Base-by-base conservation (phyloP, 176 grass and related monocot species). In the Avena sativa region DNA sequence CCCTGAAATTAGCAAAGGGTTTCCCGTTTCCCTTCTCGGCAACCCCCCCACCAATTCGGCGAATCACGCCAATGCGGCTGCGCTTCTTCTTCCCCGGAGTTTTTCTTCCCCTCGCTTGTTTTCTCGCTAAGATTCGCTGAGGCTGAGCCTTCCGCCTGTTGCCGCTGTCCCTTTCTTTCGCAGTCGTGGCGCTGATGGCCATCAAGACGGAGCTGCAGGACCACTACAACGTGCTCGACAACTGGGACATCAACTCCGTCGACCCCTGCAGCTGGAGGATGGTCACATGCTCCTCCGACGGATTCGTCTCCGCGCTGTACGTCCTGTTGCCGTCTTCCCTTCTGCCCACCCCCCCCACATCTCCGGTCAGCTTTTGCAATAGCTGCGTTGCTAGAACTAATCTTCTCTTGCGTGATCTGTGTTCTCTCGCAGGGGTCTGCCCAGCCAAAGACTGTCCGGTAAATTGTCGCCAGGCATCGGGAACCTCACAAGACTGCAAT, bases 181-280 rank as follows among this genome's bases (percentile, higher is more conserved):
- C 92, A 98, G 96, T 98, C 68, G 96, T 98, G 82, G 93, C 96
- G 43, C 74, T 98, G 30, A 91, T 98, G 90, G 90, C 92, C 28
- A 98, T 98, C 86, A 98, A 98, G 85, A 91, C 81, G 80, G 92
- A 94, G 74, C 85, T 98, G 64, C 56, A 91, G 36, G 93, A 96
- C 51, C 93, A 89, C 23, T 85, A 98, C 62, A 92, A 96, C 26
- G 93, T 91, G 76, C 89, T 98, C 47, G 93, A 92, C 84, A 98
- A 96, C 91, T 98, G 96, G 96, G 96, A 98, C 65, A 91, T 94
- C 85, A 98, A 94, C 82, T 96, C 96, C 26, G 96, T 98, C 74
- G 96, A 98, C 81, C 96, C 96, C 79, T 98, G 96, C 88, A 98
- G 96, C 87, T 98, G 96, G 93, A 92, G 93, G 81, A 98, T 98